A percentile compares a stretch with the other conserved stretches of the same genome.
These are phyloP conservation scores for Citrus reticulata DNA, from an alignment of 345 rosid species.

Conservation along the genomic window DNA sequence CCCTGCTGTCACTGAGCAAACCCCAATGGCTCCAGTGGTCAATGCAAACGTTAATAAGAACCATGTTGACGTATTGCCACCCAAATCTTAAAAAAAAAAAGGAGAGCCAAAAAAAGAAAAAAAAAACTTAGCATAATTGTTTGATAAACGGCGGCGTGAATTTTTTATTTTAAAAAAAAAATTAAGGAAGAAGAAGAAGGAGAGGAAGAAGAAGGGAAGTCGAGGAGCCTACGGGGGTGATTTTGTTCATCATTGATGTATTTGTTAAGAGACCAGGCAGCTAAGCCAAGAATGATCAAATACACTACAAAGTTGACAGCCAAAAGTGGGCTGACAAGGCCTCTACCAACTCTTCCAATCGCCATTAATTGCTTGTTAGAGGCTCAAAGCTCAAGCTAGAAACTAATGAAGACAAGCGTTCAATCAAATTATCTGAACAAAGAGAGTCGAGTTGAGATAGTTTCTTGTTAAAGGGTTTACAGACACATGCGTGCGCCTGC, in stretches of 20 bases:
- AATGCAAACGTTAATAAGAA: slow-evolving; percentile 16
- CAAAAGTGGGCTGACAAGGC: slow-evolving; percentile 26
- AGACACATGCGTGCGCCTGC: not conserved
- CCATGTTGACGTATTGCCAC: slow-evolving; percentile 16
- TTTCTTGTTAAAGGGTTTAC: not conserved
- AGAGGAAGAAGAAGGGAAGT: not conserved
- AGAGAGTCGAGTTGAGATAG: not conserved
- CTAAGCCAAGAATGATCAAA: slow-evolving; percentile 29
- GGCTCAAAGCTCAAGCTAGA: not conserved
- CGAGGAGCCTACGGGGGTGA: slow-evolving; percentile 24
- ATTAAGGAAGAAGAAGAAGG: not conserved
- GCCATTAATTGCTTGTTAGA: not conserved
- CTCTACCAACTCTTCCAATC: slow-evolving; percentile 6
- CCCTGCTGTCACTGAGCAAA: slow-evolving; percentile 21
- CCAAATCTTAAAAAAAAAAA: slow-evolving; percentile 9
- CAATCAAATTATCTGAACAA: not conserved
- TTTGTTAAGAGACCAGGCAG: slow-evolving; percentile 33
- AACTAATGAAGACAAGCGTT: not conserved
- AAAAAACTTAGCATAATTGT: too few relatives aligned
- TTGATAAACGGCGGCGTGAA: too few relatives aligned
- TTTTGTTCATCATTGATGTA: slow-evolving; percentile 36
- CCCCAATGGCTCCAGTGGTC: slow-evolving; percentile 10
- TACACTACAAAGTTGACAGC: slow-evolving; percentile 24
- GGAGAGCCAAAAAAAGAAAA: too few relatives aligned
- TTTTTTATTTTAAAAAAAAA: too few relatives aligned